These are phyloP conservation scores for Aspergillus fumigatiaffinis DNA, from an alignment of 2,329 filamentous ascomycete genomes.

Conservation along the genomic window DNA sequence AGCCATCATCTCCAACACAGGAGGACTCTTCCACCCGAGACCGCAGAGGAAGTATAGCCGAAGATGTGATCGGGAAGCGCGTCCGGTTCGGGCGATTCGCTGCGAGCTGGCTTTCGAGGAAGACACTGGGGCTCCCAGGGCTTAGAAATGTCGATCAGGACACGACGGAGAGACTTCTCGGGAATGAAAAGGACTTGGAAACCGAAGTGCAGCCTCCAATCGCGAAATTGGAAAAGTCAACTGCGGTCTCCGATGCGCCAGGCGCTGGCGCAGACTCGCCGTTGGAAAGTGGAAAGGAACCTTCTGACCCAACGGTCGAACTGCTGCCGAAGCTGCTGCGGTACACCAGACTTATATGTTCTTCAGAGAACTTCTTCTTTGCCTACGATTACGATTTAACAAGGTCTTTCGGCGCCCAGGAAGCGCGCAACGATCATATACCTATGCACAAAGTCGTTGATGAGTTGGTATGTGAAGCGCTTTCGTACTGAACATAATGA, in stretches of 20 bases:
- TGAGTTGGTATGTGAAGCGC: slow-evolving; percentile 48
- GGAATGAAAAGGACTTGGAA: slow-evolving; percentile 9
- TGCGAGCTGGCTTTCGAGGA: slow-evolving; percentile 83
- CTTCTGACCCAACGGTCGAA: slow-evolving; percentile 45
- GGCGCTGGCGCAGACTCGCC: slow-evolving; percentile 1
- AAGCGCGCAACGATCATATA: slow-evolving; percentile 41
- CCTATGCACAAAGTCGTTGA: slow-evolving; percentile 72
- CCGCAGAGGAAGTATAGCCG: slow-evolving; percentile 62
- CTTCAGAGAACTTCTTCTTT: slow-evolving; percentile 85
- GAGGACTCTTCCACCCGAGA: slow-evolving; percentile 24
- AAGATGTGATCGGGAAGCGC: slow-evolving; percentile 80
- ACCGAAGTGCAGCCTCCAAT: neutral
- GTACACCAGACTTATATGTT: slow-evolving; percentile 80
- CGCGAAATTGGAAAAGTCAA: neutral
- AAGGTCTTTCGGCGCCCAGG: slow-evolving; percentile 50
- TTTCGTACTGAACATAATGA: neutral
- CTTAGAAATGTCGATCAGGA: slow-evolving; percentile 61
- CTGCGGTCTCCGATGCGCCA: slow-evolving; percentile 6
- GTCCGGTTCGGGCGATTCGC: slow-evolving; percentile 88
- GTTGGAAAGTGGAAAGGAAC: slow-evolving; percentile 6
- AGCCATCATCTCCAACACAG: slow-evolving; percentile 24
- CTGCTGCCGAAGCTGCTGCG: slow-evolving; percentile 80
- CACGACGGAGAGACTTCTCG: slow-evolving; percentile 26
- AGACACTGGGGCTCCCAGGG: slow-evolving; percentile 72
- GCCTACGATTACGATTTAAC: slow-evolving; percentile 95